Percentiles rank a stretch among this genome's conserved stretches.
phyloP scores from a whole-genome alignment of 345 rosid genomes.

The Dipteronia sinensis region DNA sequence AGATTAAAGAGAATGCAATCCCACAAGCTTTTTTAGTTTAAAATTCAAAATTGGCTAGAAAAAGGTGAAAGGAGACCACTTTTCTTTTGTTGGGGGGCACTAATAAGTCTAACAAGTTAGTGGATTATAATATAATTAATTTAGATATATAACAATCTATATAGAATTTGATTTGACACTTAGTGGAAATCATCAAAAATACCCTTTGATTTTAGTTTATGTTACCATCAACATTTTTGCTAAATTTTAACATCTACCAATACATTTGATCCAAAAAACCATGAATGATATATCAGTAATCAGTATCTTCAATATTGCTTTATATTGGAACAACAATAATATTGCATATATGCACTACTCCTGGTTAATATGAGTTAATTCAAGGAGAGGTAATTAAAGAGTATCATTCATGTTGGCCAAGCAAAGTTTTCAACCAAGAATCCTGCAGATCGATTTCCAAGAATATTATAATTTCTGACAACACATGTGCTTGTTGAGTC shows the following conservation, averaged over 20 bases:
- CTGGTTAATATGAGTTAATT: not conserved
- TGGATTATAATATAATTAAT: slow-evolving; percentile 34
- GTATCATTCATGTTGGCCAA: not conserved
- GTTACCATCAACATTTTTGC: not conserved
- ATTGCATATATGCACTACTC: not conserved
- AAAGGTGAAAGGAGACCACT: slow-evolving; percentile 58
- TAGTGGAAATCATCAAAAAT: slow-evolving; percentile 30
- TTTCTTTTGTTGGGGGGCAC: slow-evolving; percentile 65
- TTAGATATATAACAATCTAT: slow-evolving; percentile 13
- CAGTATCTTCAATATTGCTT: not conserved
- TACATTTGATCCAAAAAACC: not conserved
- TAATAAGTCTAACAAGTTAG: slow-evolving; percentile 60
- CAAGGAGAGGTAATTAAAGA: not conserved
- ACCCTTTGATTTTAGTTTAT: slow-evolving; percentile 19
- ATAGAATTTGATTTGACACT: slow-evolving; percentile 23
- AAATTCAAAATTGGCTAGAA: slow-evolving; percentile 29
- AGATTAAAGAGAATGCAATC: slow-evolving; percentile 29
- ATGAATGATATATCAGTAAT: not conserved
- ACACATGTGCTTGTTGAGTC: no score
- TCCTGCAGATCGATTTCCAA: no score
- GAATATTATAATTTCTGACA: no score
- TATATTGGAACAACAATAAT: not conserved
- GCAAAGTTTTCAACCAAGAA: not conserved
- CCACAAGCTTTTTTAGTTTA: slow-evolving; percentile 28
- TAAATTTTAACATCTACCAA: not conserved